These are phyloP conservation scores for Hyphopichia homilentoma DNA, from an alignment of 805 yeast species.

Conservation along the genomic window DNA sequence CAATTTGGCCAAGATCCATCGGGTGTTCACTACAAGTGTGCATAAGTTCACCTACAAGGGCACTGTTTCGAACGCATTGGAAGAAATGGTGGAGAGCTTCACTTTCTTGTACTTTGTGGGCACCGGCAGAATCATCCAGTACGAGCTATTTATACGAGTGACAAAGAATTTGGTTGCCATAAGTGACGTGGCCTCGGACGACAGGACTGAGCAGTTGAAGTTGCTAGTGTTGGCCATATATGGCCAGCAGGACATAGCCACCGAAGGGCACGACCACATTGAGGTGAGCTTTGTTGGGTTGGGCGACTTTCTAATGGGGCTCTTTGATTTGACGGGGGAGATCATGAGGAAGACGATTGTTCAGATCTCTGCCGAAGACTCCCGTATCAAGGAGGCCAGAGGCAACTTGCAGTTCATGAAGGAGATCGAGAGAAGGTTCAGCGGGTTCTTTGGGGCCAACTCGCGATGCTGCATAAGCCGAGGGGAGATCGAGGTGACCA, in stretches of 20 bases:
- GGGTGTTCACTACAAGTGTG: conserved; percentile 8
- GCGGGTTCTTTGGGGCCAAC: conserved; percentile 9
- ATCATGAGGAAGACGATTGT: conserved; percentile 36
- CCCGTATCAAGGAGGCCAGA: too few species aligned
- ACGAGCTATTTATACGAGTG: conserved; percentile 8
- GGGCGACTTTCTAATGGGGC: conserved; percentile 36
- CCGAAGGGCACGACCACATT: too few species aligned
- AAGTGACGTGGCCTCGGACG: too few species aligned
- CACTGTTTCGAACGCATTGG: conserved; percentile 19
- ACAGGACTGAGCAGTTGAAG: too few species aligned
- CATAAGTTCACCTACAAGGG: conserved; percentile 12
- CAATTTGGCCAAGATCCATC: conserved; percentile 5
- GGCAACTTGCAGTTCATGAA: conserved; percentile 15
- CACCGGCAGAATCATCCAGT: conserved; percentile 10
- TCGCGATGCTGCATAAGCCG: conserved; percentile 15
- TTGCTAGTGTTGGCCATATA: too few species aligned
- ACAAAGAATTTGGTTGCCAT: too few species aligned
- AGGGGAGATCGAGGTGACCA: conserved; percentile 13
- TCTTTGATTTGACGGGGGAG: conserved; percentile 42
- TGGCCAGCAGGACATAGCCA: too few species aligned
- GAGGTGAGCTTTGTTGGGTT: too few species aligned
- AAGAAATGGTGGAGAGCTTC: conserved; percentile 25
- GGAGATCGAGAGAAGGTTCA: conserved; percentile 8
- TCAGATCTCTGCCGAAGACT: conserved; percentile 16
- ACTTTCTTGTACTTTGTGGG: conserved; percentile 17